A percentile compares a stretch with the other conserved stretches of the same genome.
Conservation (phyloP, 805 yeast species). For the Zygosaccharomyces lentus region DNA sequence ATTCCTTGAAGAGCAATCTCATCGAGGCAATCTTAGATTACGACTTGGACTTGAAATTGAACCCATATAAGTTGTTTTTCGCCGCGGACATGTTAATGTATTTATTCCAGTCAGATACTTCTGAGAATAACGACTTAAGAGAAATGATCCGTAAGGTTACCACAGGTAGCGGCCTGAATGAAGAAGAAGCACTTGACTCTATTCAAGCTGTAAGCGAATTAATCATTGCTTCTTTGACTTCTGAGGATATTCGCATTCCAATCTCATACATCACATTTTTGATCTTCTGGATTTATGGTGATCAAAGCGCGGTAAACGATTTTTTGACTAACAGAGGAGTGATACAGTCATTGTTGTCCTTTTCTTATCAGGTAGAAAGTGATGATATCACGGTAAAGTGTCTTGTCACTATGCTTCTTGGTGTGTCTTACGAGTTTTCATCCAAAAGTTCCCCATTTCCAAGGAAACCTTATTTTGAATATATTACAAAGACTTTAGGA, state of each 20-base stretch:
- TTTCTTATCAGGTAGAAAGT: conserved; percentile 48
- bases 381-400: conserved; percentile 64
- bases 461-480: conserved; percentile 54
- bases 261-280: conserved; percentile 74
- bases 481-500: conserved; percentile 71
- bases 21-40: conserved; percentile 70
- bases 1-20: conserved; percentile 43
- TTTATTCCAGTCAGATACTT: conserved; percentile 41
- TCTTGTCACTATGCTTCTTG: conserved; percentile 64
- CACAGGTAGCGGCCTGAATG: conserved; percentile 46
- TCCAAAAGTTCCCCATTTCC: conserved; percentile 48
- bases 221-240: conserved; percentile 57
- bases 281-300: conserved; percentile 73
- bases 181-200: conserved; percentile 56
- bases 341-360: conserved; percentile 65
- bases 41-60: conserved; percentile 64
- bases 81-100: conserved; percentile 62
- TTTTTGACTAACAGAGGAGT: conserved; percentile 64
- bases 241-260: conserved; percentile 67
- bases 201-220: conserved; percentile 78
- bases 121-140: conserved; percentile 48
- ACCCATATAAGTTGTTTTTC: conserved; percentile 88
- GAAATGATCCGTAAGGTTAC: conserved; percentile 45
- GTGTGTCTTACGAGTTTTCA: conserved; percentile 81
- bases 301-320: conserved; percentile 66